Conservation (phyloP, 2,329 filamentous ascomycete species). For the Colletotrichum sp. region DNA sequence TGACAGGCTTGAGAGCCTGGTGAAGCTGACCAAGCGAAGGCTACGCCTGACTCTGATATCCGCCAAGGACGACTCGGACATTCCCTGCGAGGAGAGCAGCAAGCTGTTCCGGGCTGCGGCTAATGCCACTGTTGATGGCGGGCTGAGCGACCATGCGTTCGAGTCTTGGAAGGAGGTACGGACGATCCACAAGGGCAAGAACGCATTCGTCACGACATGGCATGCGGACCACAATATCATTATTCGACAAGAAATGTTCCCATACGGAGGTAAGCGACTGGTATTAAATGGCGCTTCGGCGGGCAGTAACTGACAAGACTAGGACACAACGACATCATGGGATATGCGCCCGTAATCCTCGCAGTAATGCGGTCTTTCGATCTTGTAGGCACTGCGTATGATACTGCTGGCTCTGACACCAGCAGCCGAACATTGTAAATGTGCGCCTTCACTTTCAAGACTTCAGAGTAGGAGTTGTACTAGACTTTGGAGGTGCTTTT, state of each 20-base stretch:
- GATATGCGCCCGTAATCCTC: constrained; percentile 66
- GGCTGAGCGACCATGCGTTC: constrained; percentile 41
- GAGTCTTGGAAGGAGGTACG: constrained; percentile 49
- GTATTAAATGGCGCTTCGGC: background rate
- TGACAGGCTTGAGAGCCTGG: constrained; percentile 65
- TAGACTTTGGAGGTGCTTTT: background rate
- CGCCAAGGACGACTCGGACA: constrained; percentile 81
- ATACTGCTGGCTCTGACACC: constrained; percentile 2
- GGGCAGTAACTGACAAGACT: constrained; percentile 12
- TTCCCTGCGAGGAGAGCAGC: constrained; percentile 75
- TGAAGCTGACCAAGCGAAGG: constrained; percentile 53
- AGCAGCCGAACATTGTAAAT: background rate
- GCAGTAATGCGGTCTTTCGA: constrained; percentile 72
- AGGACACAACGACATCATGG: constrained; percentile 76
- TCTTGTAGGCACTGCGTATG: constrained; percentile 26
- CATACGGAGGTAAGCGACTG: constrained; percentile 55
- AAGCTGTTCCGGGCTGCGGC: constrained; percentile 66
- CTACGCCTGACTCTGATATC: constrained; percentile 78
- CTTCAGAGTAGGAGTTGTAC: background rate
- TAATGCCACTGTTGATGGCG: constrained; percentile 48
- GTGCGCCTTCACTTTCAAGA: background rate
- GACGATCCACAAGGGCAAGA: constrained; percentile 47
- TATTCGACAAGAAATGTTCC: constrained; percentile 59
- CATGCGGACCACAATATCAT: constrained; percentile 47
- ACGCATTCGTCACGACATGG: constrained; percentile 55